phyloP scores from a whole-genome alignment of 805 yeast genomes.

The Metschnikowia proteae region DNA sequence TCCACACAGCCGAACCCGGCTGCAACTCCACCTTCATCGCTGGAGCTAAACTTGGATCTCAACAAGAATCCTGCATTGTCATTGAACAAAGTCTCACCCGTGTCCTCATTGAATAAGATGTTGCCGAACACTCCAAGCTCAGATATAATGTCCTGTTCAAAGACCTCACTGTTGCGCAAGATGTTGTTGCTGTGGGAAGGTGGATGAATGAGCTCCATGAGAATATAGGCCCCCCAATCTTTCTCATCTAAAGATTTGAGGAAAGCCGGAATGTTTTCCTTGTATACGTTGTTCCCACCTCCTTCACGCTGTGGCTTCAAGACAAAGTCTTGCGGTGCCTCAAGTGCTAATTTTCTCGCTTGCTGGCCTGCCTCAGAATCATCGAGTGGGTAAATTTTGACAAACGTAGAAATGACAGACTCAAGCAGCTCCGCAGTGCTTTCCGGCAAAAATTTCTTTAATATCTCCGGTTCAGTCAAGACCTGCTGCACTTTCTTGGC shows the following conservation, averaged over 20 bases:
- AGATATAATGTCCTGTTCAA: constrained; percentile 73
- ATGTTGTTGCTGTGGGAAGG: constrained; percentile 66
- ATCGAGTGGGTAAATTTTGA: constrained; percentile 84
- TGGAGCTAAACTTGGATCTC: constrained; percentile 71
- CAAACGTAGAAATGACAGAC: constrained; percentile 61
- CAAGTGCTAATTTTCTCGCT: constrained; percentile 67
- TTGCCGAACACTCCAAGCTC: constrained; percentile 93
- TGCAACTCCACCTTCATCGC: constrained; percentile 98
- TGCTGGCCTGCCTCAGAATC: constrained; percentile 53
- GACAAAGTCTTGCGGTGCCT: constrained; percentile 67
- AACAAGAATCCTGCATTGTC: constrained; percentile 78
- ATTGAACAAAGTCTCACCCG: constrained; percentile 57
- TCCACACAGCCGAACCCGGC: constrained; percentile 99
- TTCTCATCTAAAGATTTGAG: constrained; percentile 54
- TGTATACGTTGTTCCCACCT: constrained; percentile 94
- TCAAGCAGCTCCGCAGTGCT: constrained; percentile 26
- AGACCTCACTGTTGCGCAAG: constrained; percentile 59
- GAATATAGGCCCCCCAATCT: constrained; percentile 86
- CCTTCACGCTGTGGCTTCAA: constrained; percentile 98
- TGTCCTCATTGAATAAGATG: constrained; percentile 62
- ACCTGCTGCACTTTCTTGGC: constrained; percentile 92
- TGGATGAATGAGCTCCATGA: constrained; percentile 91
- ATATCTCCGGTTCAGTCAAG: constrained; percentile 52
- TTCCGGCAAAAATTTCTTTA: constrained; percentile 46
- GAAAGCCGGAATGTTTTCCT: constrained; percentile 76